Conservation (phyloP, 306 rosid genomes). For the Astragalus glycyphyllos region DNA sequence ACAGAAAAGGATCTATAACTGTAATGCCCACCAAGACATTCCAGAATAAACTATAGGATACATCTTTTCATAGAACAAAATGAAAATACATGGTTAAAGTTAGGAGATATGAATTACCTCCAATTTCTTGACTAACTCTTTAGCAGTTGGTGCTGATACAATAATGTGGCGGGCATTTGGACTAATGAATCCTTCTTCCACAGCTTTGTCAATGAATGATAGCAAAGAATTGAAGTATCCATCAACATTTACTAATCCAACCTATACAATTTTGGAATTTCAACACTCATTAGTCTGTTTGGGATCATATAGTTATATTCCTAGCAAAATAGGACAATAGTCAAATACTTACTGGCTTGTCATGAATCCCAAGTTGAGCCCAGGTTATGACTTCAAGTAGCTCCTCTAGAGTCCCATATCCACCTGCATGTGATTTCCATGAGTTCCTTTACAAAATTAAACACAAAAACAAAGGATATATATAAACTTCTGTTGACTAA, state of each 20-base stretch:
- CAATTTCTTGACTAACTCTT: constrained; percentile 89
- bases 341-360: constrained; percentile 75
- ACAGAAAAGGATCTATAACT: constrained; percentile 33
- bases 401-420: constrained; percentile 97
- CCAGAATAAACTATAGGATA: background rate
- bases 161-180: constrained; percentile 96
- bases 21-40: background rate
- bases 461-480: background rate
- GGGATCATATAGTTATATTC: constrained; percentile 1
- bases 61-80: too few species aligned
- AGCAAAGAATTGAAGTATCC: constrained; percentile 93
- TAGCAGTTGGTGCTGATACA: constrained; percentile 92
- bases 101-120: too few species aligned
- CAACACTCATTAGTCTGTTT: constrained; percentile 25
- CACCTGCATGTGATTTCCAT: constrained; percentile 62
- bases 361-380: constrained; percentile 99
- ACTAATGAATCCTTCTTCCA: constrained; percentile 95
- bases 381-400: constrained; percentile 97
- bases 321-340: background rate
- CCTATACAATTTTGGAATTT: constrained; percentile 62
- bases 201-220: constrained; percentile 93
- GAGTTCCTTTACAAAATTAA: constrained; percentile 33
- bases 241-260: constrained; percentile 95
- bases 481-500: too few species aligned
- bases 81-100: too few species aligned